These are phyloP conservation scores for Canavalia ensiformis DNA, from an alignment of 306 rosid species.

Conservation along the genomic window DNA sequence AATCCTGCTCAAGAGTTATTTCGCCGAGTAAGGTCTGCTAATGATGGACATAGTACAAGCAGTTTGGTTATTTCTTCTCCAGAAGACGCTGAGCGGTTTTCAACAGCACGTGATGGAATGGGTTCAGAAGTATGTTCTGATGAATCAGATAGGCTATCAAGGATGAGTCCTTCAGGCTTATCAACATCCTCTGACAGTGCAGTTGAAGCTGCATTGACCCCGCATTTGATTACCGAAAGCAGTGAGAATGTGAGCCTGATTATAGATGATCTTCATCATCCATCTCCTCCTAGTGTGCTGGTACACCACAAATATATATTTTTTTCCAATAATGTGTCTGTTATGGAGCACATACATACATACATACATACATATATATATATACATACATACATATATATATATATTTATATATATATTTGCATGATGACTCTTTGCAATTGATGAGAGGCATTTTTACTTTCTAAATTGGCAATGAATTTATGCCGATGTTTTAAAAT, in stretches of 20 bases:
- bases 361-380: too few species aligned
- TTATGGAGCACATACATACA: background rate
- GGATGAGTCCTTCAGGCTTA: conserved; percentile 64
- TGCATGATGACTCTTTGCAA: conserved; percentile 17
- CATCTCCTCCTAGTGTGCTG: conserved; percentile 77
- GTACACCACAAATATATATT: conserved; percentile 43
- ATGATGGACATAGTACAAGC: conserved; percentile 47
- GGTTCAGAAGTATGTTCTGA: conserved; percentile 50
- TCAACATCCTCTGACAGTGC: conserved; percentile 63
- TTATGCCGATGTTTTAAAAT: conserved; percentile 28
- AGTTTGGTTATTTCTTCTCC: conserved; percentile 53
- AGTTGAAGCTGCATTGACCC: conserved; percentile 53
- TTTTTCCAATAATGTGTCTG: conserved; percentile 31
- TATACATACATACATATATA: too few species aligned
- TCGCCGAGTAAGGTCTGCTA: conserved; percentile 62
- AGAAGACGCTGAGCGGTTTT: conserved; percentile 49
- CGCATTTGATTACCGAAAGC: conserved; percentile 52
- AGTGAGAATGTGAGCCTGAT: conserved; percentile 52
- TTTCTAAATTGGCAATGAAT: conserved; percentile 11
- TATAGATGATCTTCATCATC: conserved; percentile 51
- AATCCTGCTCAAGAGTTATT: conserved; percentile 56
- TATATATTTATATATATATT: background rate
- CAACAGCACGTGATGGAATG: conserved; percentile 46
- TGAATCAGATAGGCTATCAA: conserved; percentile 49
- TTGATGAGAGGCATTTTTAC: conserved; percentile 37